phyloP scores from a whole-genome alignment of 495 filamentous ascomycete species.

The Hypomontagnella monticulosa region DNA sequence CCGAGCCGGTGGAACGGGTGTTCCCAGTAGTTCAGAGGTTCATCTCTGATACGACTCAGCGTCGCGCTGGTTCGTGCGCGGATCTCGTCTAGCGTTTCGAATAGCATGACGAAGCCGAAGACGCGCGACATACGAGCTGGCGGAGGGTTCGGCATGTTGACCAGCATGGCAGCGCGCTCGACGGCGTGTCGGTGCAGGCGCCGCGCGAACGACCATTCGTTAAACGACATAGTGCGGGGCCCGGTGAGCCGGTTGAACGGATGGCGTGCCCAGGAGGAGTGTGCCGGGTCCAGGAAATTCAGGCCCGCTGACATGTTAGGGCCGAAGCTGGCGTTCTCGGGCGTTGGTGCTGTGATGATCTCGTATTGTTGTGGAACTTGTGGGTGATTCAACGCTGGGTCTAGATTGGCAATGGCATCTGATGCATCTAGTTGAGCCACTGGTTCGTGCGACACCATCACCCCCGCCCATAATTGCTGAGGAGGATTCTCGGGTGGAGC shows the following conservation, averaged over 20 bases:
- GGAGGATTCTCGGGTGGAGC: slow-evolving; percentile 8
- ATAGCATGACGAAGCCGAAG: slow-evolving; percentile 72
- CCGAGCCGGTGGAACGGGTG: slow-evolving; percentile 73
- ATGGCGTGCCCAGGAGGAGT: slow-evolving; percentile 32
- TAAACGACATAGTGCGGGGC: slow-evolving; percentile 61
- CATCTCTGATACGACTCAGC: slow-evolving; percentile 51
- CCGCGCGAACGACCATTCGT: slow-evolving; percentile 76
- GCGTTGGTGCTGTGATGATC: slow-evolving; percentile 48
- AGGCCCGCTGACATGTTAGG: slow-evolving; percentile 15
- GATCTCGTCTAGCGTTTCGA: slow-evolving; percentile 62
- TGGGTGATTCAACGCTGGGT: slow-evolving; percentile 3
- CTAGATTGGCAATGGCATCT: background rate
- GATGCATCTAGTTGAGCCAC: slow-evolving; percentile 4
- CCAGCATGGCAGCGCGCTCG: slow-evolving; percentile 70
- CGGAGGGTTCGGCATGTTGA: slow-evolving; percentile 63
- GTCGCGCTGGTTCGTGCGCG: slow-evolving; percentile 54
- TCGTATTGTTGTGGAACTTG: slow-evolving; percentile 41
- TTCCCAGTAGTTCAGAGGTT: slow-evolving; percentile 67
- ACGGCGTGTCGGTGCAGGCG: slow-evolving; percentile 72
- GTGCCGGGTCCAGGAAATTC: slow-evolving; percentile 20
- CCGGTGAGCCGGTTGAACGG: slow-evolving; percentile 48
- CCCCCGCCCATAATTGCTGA: slow-evolving; percentile 32
- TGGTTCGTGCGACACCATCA: slow-evolving; percentile 45
- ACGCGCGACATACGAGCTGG: slow-evolving; percentile 61
- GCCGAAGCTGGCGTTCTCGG: slow-evolving; percentile 51